Conservation (phyloP, 345 rosid species). For the Anastatica hierochuntica region DNA sequence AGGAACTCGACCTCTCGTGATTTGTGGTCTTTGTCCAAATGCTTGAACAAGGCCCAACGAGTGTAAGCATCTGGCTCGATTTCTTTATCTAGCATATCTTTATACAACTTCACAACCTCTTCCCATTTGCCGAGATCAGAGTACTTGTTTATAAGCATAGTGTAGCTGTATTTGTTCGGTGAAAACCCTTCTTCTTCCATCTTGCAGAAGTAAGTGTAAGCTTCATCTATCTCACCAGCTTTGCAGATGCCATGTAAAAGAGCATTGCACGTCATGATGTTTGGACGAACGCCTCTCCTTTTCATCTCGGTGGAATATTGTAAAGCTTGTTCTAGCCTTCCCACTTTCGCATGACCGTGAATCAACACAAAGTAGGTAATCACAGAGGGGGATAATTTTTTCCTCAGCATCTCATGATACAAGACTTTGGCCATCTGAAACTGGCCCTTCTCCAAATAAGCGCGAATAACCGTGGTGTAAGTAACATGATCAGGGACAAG, state of each 20-base stretch:
- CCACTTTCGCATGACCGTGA: slow-evolving; percentile 49
- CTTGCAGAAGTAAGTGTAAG: slow-evolving; percentile 39
- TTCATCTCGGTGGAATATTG: slow-evolving; percentile 51
- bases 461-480: slow-evolving; percentile 51
- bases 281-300: slow-evolving; percentile 41
- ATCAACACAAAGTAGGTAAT: slow-evolving; percentile 64
- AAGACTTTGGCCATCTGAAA: slow-evolving; percentile 41
- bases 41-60: slow-evolving; percentile 46
- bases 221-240: slow-evolving; percentile 38
- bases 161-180: slow-evolving; percentile 63
- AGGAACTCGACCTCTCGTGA: slow-evolving; percentile 37
- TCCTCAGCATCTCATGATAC: slow-evolving; percentile 43
- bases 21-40: slow-evolving; percentile 37
- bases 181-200: slow-evolving; percentile 48
- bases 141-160: slow-evolving; percentile 55
- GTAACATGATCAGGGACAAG: slow-evolving; percentile 56
- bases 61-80: slow-evolving; percentile 55
- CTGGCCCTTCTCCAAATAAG: slow-evolving; percentile 39
- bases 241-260: slow-evolving; percentile 55
- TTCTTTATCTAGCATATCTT: slow-evolving; percentile 53
- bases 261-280: slow-evolving; percentile 65
- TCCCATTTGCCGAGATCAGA: slow-evolving; percentile 42
- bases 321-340: slow-evolving; percentile 44
- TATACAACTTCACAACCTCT: slow-evolving; percentile 54
- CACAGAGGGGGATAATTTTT: slow-evolving; percentile 43